Percentiles rank a stretch among this genome's conserved stretches.
Conservation (phyloP, 345 rosid species). For the Populus simonii region DNA sequence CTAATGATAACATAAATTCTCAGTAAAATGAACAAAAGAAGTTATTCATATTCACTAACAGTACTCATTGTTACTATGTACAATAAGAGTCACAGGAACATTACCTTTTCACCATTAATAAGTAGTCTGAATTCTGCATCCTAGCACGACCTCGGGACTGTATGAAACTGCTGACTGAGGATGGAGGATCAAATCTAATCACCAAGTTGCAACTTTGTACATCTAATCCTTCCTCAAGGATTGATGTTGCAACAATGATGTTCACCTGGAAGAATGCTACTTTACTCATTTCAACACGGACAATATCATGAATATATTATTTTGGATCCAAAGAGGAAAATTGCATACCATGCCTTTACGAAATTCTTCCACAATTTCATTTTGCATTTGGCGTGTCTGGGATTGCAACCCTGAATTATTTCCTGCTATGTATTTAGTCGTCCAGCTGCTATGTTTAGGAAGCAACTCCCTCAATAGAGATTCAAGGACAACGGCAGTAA, state of each 20-base stretch:
- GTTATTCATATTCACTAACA: not conserved
- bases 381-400: constrained; percentile 63
- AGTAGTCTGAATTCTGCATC: constrained; percentile 71
- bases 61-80: not conserved
- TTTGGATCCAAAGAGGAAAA: not conserved
- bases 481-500: constrained; percentile 59
- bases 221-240: constrained; percentile 95
- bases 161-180: constrained; percentile 82
- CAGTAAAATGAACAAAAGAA: not conserved
- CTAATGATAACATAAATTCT: not conserved
- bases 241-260: constrained; percentile 84
- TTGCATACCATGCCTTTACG: constrained; percentile 61
- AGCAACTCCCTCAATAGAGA: constrained; percentile 55
- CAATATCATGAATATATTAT: not conserved
- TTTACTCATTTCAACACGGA: constrained; percentile 2
- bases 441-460: constrained; percentile 54
- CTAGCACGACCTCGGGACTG: constrained; percentile 99
- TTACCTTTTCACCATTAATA: constrained; percentile 75
- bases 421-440: constrained; percentile 70
- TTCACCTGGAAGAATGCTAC: constrained; percentile 54
- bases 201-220: constrained; percentile 88
- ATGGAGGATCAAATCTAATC: constrained; percentile 76
- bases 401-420: constrained; percentile 47
- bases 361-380: constrained; percentile 79
- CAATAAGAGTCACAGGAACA: not conserved